Base-by-base conservation (phyloP, 495 filamentous ascomycete genomes). In the Penicillium alfredii region DNA sequence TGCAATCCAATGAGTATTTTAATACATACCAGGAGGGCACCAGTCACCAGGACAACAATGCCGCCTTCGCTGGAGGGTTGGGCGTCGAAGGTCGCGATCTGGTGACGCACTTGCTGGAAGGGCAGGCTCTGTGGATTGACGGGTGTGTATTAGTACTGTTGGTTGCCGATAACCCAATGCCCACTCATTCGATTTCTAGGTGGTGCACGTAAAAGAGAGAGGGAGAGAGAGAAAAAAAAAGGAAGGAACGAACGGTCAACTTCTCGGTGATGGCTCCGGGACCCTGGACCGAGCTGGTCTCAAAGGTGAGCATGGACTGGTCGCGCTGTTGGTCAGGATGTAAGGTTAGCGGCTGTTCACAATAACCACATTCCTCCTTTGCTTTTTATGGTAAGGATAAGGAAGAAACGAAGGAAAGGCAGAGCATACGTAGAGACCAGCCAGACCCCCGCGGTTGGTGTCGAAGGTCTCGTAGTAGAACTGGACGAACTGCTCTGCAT, bases 391-490 rank as follows among this genome's bases (percentile, higher is more conserved):
- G n/a, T n/a, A n/a, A n/a, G n/a, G n/a, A n/a, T n/a, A n/a, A n/a
- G n/a, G n/a, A n/a, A n/a, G n/a, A n/a, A n/a, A n/a, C n/a, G n/a
- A n/a, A n/a, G n/a, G n/a, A n/a, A n/a, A n/a, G n/a, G n/a, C n/a
- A n/a, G n/a, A 28, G 27, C 43, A 63, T 74, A 94, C 89, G 69
- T 97, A 97, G 65, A 96, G 84, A 31, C 62, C 48, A 2, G 61
- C 67, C 15, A 97, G 72, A 8, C 55, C 44, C 14, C 42, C 43
- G 38, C 88, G 81, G 58, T 83, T 58, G 30, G 40, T 30, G 59
- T 94, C 88, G 63, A 96, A 94, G 33, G 78, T 81, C 38, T 77
- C 63, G 72, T 95, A 95, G 80, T 95, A 97, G 72, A 81, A 89
- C 15, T 77, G 40, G 33, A 86, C 80, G 64, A 97, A 97, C 52